These are phyloP conservation scores for Sphaerulina populicola DNA, from an alignment of 2,329 filamentous ascomycete species.

Conservation along the genomic window DNA sequence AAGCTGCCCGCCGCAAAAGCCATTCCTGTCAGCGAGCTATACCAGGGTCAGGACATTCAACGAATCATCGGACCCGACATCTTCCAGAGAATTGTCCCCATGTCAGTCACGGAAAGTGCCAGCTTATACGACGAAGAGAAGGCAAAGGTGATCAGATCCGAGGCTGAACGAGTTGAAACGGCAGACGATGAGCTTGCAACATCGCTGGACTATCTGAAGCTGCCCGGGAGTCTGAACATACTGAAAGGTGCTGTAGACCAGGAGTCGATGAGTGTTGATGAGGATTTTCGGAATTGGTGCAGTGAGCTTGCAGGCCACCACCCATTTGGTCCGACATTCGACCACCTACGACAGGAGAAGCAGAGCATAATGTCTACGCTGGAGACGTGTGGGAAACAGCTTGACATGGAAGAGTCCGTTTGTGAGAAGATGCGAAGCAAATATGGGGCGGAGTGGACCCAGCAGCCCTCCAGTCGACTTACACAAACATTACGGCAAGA, in stretches of 20 bases:
- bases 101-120: conserved; percentile 91
- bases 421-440: conserved; percentile 99
- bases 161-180: conserved; percentile 84
- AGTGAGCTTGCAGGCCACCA: conserved; percentile 83
- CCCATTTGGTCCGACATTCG: conserved; percentile 68
- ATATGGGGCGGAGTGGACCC: conserved; percentile 91
- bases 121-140: conserved; percentile 98
- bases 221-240: conserved; percentile 72
- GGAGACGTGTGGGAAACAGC: conserved; percentile 73
- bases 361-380: conserved; percentile 62
- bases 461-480: conserved; percentile 84
- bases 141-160: conserved; percentile 85
- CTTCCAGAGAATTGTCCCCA: conserved; percentile 91
- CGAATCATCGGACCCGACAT: conserved; percentile 94
- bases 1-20: conserved; percentile 94
- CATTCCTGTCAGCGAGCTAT: conserved; percentile 92
- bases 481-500: conserved; percentile 82
- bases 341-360: conserved; percentile 69
- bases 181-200: conserved; percentile 95
- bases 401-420: conserved; percentile 95
- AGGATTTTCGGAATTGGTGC: conserved; percentile 90
- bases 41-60: conserved; percentile 94
- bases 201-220: conserved; percentile 83
- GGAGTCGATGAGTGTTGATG: conserved; percentile 70
- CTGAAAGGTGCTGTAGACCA: conserved; percentile 89